Evolutionary conservation across 176 grass and related monocot genomes (phyloP), one percentile per base, ranked within the genome.

Genomic region (Triticum turgidum): DNA sequence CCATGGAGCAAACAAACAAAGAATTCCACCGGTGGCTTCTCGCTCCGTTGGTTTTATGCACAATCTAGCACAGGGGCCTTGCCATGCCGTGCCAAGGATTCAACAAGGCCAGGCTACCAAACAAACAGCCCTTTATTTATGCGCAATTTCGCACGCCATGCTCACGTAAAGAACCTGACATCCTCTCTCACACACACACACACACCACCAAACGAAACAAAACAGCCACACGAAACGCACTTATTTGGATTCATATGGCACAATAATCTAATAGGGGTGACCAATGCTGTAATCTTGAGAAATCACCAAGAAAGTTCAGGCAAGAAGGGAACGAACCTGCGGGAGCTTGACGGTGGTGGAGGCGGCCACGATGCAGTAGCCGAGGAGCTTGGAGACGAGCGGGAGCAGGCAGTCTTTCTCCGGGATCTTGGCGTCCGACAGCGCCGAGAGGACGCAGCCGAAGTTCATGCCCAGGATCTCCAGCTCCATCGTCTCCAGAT

Each of bases 301-400:
- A 69, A 33, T 54, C 20, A 38, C 67, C 80, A 56, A 82, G 35
- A 38, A 17, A 56, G 65, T 12, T 3, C 29, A 69, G 47, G 29
- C 17, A 15, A 39, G 42, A 12, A 45, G 10, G 1, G 42, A 11
- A 45, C n/a, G 30, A 8, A 98, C 96, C 97, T 99, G 97, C 11
- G 97, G 94, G 44, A 99, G 86, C 84, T 99, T 99, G 82, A 96
- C 94, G 73, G 94, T 99, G 67, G 97, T 99, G 89, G 97, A 99
- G 21, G 94, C 92, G 58, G 97, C 94, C 69, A 99, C 90, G 90
- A 99, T 96, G 85, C 85, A 88, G 89, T 99, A 96, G 49, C 92
- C 97, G 6, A 99, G 97, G 44, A 99, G 82, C 90, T 99, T 99
- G 61, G 94, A 94, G 79, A 91, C 79, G 67, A 98, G 94, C 41